Evolutionary conservation across 352 stramenopile genomes (phyloP).

Genomic region (Globisporangium acanthophoron): DNA sequence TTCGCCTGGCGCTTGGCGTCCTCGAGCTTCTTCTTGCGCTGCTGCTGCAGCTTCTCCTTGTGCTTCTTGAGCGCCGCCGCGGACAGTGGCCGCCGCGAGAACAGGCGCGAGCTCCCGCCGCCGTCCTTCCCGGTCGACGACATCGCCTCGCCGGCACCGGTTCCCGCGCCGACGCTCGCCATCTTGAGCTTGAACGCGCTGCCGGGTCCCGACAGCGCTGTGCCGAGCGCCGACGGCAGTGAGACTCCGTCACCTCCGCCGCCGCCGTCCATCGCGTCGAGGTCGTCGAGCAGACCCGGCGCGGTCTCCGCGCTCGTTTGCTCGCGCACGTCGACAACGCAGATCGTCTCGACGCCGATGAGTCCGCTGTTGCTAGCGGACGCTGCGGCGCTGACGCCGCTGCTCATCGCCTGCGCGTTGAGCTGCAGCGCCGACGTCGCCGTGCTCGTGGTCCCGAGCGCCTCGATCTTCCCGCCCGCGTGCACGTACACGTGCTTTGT

Average conservation of each 20-base stretch:
- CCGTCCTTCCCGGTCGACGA: constrained; percentile 37
- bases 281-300: constrained; percentile 4
- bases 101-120: constrained; percentile 47
- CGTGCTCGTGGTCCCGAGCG: constrained; percentile 69
- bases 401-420: constrained; percentile 47
- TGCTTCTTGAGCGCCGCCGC: constrained; percentile 68
- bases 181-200: constrained; percentile 66
- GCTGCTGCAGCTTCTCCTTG: constrained; percentile 51
- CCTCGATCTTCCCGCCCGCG: constrained; percentile 93
- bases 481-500: constrained; percentile 96
- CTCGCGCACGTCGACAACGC: constrained; percentile 92
- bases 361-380: constrained; percentile 24
- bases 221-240: background rate
- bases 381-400: constrained; percentile 8
- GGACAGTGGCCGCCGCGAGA: constrained; percentile 53
- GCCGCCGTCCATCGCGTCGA: background rate
- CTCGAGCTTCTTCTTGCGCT: constrained; percentile 64
- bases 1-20: constrained; percentile 43
- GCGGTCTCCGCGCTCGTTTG: constrained; percentile 27
- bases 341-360: constrained; percentile 91
- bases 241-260: background rate
- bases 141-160: constrained; percentile 14
- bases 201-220: constrained; percentile 19
- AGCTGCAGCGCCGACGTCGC: constrained; percentile 24
- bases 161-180: constrained; percentile 17